A percentile compares a stretch with the other conserved stretches of the same genome.
Conservation (phyloP, 192 early-diverging fungal genomes). For the Thamnidium elegans region DNA sequence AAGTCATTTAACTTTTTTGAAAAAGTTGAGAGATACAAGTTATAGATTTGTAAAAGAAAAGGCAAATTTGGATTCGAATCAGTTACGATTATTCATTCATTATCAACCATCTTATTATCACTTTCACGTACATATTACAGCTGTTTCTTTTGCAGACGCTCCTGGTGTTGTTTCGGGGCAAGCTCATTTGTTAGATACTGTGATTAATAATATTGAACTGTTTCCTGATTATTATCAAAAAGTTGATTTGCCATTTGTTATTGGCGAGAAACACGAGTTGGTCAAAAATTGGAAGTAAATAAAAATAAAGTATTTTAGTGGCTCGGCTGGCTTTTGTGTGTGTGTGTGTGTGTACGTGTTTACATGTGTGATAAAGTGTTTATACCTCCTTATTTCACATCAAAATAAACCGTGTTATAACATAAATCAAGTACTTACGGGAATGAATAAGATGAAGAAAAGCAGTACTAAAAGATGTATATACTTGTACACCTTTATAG, state of each 20-base stretch:
- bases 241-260: conserved; percentile 54
- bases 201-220: conserved; percentile 44
- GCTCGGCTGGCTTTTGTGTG: not conserved
- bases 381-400: no score
- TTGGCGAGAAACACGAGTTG: conserved; percentile 45
- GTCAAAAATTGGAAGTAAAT: conserved; percentile 2
- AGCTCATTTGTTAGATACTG: conserved; percentile 65
- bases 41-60: conserved; percentile 38
- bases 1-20: conserved; percentile 60
- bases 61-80: conserved; percentile 51
- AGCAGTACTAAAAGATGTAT: no score
- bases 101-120: conserved; percentile 86
- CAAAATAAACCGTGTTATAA: no score
- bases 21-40: conserved; percentile 56
- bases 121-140: conserved; percentile 77
- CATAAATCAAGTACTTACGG: no score
- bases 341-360: no score
- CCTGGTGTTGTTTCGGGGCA: conserved; percentile 60
- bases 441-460: no score
- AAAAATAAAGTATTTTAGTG: not conserved
- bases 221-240: conserved; percentile 61
- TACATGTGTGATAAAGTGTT: no score
- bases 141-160: conserved; percentile 52
- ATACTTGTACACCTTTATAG: no score
- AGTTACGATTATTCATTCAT: conserved; percentile 71